Base-by-base conservation (phyloP, 805 yeast genomes). In the Kluyveromyces nonfermentans region DNA sequence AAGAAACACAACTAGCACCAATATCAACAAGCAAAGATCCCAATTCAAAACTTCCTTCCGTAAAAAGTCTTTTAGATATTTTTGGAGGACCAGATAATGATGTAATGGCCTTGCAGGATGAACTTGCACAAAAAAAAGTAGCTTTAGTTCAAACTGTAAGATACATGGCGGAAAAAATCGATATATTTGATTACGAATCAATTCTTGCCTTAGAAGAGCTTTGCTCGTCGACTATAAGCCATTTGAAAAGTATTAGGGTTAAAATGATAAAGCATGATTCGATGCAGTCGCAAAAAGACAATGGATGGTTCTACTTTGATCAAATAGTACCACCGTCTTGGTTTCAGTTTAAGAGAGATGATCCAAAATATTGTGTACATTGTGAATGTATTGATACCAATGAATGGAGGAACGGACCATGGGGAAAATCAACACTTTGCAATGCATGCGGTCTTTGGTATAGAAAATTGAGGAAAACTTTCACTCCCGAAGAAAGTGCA, bases 371-470 rank as follows among this genome's bases (percentile, higher is more conserved):
- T 35, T 53, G 55, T 33, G 39, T 49, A 31, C 55, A 51, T 34
- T 53, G 57, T 39, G 41, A 43, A 20, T 51, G 53, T 9, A 44
- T 48, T 21, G 52, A 51, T 32, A 53, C 94, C 0, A 93, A 93
- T 0, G 93, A 85, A 60, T 85, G 95, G 94, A 66, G 94, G 43
- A 72, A 82, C 37, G 93, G 93, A 0, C 93, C 95, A 1, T 74
- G 74, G 43, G 94, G 93, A 2, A 76, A 78, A 12, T 67, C 87
- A 33, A 81, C 88, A 1, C 63, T 85, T 41, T 85, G 94, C 63
- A 85, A 85, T 59, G 93, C 93, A 1, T 85, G 95, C 60, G 95
- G 95, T 0, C 63, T 85, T 34, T 81, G 73, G 56, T 84, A 78
- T 58, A 82, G 85, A 36, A 84, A 84, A 55, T 64, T 82, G 25